Evolutionary conservation across 1,284 basidiomycete species (phyloP).

Genomic region (Fomitiporia mediterranea): DNA sequence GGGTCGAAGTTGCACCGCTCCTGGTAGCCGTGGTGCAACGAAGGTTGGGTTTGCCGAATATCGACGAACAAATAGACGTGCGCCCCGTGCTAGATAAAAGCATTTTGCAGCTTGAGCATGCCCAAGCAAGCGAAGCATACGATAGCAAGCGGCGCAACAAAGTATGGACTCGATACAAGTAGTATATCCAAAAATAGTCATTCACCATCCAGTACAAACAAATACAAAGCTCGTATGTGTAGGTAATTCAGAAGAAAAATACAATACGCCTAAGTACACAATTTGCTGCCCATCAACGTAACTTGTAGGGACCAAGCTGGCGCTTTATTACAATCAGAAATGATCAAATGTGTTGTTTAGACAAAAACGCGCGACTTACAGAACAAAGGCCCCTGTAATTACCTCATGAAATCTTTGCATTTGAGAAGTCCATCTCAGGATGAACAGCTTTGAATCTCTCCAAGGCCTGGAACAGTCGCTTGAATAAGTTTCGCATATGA

Average conservation of each 20-base stretch:
- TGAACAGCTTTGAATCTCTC: constrained; percentile 87
- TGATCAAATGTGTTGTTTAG: no score
- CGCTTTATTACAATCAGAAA: no score
- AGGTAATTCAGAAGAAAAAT: no score
- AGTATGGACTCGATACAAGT: no score
- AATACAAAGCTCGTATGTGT: no score
- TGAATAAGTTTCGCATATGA: neutral
- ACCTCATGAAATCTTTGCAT: constrained; percentile 77
- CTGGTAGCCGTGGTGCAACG: neutral
- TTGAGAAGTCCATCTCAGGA: constrained; percentile 92
- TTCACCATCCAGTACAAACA: no score
- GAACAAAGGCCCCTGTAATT: no score
- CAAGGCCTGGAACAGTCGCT: constrained; percentile 50
- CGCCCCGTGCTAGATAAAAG: neutral
- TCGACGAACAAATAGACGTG: neutral
- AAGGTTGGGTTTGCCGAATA: neutral
- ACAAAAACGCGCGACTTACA: no score
- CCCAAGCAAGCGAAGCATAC: neutral
- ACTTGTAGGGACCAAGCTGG: no score
- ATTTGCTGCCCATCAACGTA: neutral
- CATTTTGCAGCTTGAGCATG: neutral
- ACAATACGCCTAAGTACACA: neutral
- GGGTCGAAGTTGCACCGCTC: constrained; percentile 55
- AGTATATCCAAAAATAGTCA: no score
- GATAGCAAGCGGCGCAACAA: neutral